Evolutionary conservation across 768 basidiomycete species (phyloP).

Genomic region (Dendrothele bispora): DNA sequence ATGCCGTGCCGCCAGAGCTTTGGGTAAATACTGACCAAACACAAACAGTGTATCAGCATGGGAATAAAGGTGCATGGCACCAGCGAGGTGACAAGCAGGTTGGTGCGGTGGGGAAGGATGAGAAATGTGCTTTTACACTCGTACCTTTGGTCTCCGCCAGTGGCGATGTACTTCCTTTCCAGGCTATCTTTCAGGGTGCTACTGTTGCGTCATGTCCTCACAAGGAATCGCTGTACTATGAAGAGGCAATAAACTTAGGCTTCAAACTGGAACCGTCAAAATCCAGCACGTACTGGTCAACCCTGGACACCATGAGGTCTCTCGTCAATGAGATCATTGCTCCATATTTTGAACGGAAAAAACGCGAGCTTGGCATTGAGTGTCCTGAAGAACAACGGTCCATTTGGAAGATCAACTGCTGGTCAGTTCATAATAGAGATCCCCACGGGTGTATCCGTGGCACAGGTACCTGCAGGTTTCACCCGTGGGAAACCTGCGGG

Average conservation of each 20-base stretch:
- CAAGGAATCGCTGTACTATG: background rate
- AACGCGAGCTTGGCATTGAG: slow-evolving; percentile 10
- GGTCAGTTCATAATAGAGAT: too few species aligned
- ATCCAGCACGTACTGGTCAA: slow-evolving; percentile 26
- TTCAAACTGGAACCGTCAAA: slow-evolving; percentile 8
- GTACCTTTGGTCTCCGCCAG: slow-evolving; percentile 15
- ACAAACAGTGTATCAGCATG: slow-evolving; percentile 12
- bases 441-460: too few species aligned
- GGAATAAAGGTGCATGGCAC: slow-evolving; percentile 11
- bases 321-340: slow-evolving; percentile 24
- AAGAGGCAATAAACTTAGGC: background rate
- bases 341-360: slow-evolving; percentile 23
- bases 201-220: background rate
- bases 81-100: slow-evolving; percentile 15
- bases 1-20: slow-evolving; percentile 10
- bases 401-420: slow-evolving; percentile 32
- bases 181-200: slow-evolving; percentile 9
- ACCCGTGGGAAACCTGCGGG: too few species aligned
- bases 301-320: slow-evolving; percentile 20
- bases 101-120: slow-evolving; percentile 15
- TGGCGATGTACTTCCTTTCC: too few species aligned
- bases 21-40: slow-evolving; percentile 20
- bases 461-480: too few species aligned
- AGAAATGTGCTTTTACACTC: slow-evolving; percentile 23
- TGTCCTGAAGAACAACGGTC: background rate